These are phyloP conservation scores for Saccharomycopsis sp. DNA, from an alignment of 805 yeast genomes.

Conservation along the genomic window DNA sequence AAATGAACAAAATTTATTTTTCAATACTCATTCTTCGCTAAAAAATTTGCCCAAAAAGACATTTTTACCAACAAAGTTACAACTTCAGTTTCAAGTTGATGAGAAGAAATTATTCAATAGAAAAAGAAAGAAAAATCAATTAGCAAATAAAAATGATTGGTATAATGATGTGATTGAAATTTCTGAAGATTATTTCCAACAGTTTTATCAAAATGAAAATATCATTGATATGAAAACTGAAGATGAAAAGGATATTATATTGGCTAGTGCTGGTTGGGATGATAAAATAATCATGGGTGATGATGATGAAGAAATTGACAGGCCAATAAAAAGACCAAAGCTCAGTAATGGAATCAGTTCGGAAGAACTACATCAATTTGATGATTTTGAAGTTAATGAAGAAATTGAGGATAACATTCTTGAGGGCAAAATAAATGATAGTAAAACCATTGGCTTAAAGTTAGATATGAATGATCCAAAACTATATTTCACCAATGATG, in stretches of 20 bases:
- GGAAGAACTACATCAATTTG: conserved; percentile 20
- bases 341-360: conserved; percentile 1
- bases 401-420: conserved; percentile 66
- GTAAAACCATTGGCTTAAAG: conserved; percentile 27
- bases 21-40: conserved; percentile 9
- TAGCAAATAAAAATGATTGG: background rate
- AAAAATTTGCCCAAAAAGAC: conserved; percentile 11
- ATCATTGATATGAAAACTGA: conserved; percentile 14
- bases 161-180: conserved; percentile 14
- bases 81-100: conserved; percentile 9
- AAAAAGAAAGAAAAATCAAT: background rate
- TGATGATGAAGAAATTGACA: conserved; percentile 16
- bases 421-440: conserved; percentile 47
- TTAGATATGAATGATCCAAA: conserved; percentile 85
- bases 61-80: conserved; percentile 3
- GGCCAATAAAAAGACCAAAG: conserved; percentile 21
- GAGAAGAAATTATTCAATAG: conserved; percentile 9
- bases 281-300: conserved; percentile 48
- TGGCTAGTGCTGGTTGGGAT: conserved; percentile 75
- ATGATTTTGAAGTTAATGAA: conserved; percentile 32
- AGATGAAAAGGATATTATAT: conserved; percentile 43
- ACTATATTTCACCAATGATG: conserved; percentile 39
- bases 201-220: conserved; percentile 18
- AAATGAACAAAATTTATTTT: conserved; percentile 43
- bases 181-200: conserved; percentile 22